Conservation (phyloP, 2,329 filamentous ascomycete species). For the Xylogone sp. region DNA sequence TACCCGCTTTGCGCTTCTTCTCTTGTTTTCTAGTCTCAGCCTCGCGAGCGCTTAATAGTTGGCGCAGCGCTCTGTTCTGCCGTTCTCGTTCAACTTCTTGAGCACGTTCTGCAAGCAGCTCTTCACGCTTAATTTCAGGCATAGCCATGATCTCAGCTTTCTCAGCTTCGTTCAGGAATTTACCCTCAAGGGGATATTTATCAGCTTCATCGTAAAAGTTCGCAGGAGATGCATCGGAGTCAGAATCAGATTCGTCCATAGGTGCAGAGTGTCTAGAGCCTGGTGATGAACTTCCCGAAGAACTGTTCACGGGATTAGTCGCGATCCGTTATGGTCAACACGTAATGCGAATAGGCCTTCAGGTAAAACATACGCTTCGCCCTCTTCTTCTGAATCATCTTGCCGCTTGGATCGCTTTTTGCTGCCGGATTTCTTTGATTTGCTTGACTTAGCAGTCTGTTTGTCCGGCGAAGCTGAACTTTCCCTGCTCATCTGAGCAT, state of each 20-base stretch:
- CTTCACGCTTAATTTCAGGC: conserved; percentile 87
- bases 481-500: conserved; percentile 45
- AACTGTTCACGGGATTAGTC: conserved; percentile 45
- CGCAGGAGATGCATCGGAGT: conserved; percentile 55
- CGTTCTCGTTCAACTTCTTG: conserved; percentile 77
- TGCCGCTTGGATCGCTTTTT: conserved; percentile 40
- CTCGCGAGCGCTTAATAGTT: conserved; percentile 66
- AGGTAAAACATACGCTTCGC: conserved; percentile 70
- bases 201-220: conserved; percentile 51
- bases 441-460: conserved; percentile 31
- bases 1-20: conserved; percentile 75
- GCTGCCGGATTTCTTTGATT: conserved; percentile 45
- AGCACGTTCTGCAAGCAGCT: conserved; percentile 82
- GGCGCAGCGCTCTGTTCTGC: conserved; percentile 78
- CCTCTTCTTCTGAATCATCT: conserved; percentile 70
- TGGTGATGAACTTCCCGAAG: conserved; percentile 64
- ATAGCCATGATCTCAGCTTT: conserved; percentile 78
- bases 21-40: conserved; percentile 52
- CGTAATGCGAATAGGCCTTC: no score
- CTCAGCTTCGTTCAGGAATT: conserved; percentile 71
- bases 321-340: conserved; percentile 3
- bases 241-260: conserved; percentile 89
- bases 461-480: conserved; percentile 50
- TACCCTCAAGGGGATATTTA: conserved; percentile 82
- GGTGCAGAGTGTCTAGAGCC: conserved; percentile 77